These are phyloP conservation scores for Saccharomycopsis hybrid DNA, from an alignment of 1,139 yeast species.

Conservation along the genomic window DNA sequence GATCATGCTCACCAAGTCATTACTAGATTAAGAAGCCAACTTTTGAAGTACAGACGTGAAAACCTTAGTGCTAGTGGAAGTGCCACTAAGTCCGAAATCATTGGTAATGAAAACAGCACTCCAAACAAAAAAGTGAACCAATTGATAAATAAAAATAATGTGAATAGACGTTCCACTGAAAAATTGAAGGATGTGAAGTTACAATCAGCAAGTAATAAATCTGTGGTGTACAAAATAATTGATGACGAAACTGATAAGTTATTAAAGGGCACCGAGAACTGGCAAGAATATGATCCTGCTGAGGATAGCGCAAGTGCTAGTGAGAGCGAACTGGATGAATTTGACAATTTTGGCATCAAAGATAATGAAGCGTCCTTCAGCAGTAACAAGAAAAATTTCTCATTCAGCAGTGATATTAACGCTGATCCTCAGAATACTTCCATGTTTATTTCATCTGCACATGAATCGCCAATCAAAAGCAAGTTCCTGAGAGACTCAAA, in stretches of 20 bases:
- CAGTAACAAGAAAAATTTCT: not conserved
- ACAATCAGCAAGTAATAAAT: constrained; percentile 2
- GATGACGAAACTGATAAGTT: constrained; percentile 19
- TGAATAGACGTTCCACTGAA: not conserved
- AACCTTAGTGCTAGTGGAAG: constrained; percentile 1
- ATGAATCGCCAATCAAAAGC: not conserved
- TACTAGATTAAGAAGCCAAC: constrained; percentile 44
- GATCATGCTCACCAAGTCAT: constrained; percentile 60
- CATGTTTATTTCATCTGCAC: no score
- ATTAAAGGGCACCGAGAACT: constrained; percentile 18
- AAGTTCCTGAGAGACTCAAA: not conserved
- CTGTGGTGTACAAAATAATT: constrained; percentile 7
- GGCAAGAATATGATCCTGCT: constrained; percentile 17
- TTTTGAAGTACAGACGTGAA: constrained; percentile 36
- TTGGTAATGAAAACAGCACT: not conserved
- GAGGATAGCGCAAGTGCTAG: not conserved
- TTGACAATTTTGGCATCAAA: constrained; percentile 16
- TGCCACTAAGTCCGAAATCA: not conserved
- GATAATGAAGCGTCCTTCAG: not conserved
- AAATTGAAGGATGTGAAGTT: constrained; percentile 9
- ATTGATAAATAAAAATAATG: not conserved
- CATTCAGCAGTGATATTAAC: not conserved
- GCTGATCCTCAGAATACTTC: no score
- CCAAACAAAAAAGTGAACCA: not conserved
- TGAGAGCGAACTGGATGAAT: constrained; percentile 1